Evolutionary conservation across 139 green algal species (phyloP).

Genomic region (Pleodorina starrii): DNA sequence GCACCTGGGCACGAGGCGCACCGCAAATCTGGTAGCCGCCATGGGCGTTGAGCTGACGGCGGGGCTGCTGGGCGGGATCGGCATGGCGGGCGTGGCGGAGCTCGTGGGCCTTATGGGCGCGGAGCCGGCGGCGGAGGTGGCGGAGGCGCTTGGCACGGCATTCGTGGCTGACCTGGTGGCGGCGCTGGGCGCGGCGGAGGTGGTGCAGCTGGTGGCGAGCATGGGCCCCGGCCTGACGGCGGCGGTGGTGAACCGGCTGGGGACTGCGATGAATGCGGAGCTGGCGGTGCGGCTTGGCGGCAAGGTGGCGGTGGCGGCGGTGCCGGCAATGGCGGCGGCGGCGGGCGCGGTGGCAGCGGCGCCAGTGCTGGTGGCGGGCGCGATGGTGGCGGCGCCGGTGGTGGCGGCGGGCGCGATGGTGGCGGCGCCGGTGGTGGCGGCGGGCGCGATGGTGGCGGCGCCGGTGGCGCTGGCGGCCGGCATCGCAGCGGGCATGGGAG

Average conservation of each 20-base stretch:
- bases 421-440: background rate
- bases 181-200: background rate
- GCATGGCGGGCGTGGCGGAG: constrained; percentile 45
- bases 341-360: background rate
- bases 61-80: constrained; percentile 33
- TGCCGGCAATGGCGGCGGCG: background rate
- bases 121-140: background rate
- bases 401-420: background rate
- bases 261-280: constrained; percentile 16
- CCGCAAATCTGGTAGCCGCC: constrained; percentile 36
- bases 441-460: background rate
- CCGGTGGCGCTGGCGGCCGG: background rate
- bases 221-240: constrained; percentile 50
- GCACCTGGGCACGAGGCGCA: constrained; percentile 41
- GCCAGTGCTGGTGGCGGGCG: constrained; percentile 7
- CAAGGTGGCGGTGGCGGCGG: constrained; percentile 12
- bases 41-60: constrained; percentile 52
- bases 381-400: background rate
- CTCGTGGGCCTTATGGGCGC: background rate
- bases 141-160: background rate
- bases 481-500: background rate
- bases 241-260: constrained; percentile 35
- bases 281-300: constrained; percentile 37
- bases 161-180: background rate
- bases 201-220: constrained; percentile 30